phyloP scores from a whole-genome alignment of 768 basidiomycete genomes.

The Fomitopsis serialis region DNA sequence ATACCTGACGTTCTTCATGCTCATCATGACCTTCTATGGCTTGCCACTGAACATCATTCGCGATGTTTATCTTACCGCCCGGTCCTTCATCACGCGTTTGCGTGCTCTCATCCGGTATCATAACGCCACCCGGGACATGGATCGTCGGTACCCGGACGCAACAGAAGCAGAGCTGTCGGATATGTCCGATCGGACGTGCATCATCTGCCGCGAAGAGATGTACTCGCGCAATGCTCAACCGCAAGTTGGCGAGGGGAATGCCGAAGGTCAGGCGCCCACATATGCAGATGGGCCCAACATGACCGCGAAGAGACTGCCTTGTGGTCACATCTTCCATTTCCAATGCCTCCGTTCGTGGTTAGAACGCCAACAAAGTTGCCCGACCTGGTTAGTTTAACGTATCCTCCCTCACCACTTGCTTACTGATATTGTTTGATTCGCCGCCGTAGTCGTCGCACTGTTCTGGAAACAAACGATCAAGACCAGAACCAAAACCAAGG shows the following conservation, averaged over 20 bases:
- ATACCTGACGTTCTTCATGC: conserved; percentile 89
- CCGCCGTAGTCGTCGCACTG: conserved; percentile 61
- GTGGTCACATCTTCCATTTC: conserved; percentile 98
- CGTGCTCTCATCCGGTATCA: conserved; percentile 90
- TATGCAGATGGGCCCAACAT: conserved; percentile 76
- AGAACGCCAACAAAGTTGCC: conserved; percentile 97
- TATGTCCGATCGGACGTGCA: conserved; percentile 89
- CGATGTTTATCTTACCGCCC: conserved; percentile 92
- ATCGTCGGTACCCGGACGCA: conserved; percentile 89
- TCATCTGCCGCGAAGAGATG: conserved; percentile 99
- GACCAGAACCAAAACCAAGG: conserved; percentile 12
- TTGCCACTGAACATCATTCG: conserved; percentile 95
- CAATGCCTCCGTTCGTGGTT: conserved; percentile 97
- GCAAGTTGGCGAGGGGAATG: conserved; percentile 13
- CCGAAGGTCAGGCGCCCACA: conserved; percentile 18
- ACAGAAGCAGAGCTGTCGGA: conserved; percentile 76
- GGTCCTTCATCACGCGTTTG: conserved; percentile 85
- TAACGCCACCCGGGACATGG: conserved; percentile 94
- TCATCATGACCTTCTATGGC: conserved; percentile 93
- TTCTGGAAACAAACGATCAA: conserved; percentile 46
- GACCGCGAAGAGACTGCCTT: conserved; percentile 93
- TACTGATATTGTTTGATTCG: conserved; percentile 1
- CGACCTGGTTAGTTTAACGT: conserved; percentile 73
- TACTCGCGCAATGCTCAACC: conserved; percentile 26
- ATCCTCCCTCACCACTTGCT: conserved; percentile 4